phyloP scores from a whole-genome alignment of 164 flowering plant genomes.

The Vitis cinerea region DNA sequence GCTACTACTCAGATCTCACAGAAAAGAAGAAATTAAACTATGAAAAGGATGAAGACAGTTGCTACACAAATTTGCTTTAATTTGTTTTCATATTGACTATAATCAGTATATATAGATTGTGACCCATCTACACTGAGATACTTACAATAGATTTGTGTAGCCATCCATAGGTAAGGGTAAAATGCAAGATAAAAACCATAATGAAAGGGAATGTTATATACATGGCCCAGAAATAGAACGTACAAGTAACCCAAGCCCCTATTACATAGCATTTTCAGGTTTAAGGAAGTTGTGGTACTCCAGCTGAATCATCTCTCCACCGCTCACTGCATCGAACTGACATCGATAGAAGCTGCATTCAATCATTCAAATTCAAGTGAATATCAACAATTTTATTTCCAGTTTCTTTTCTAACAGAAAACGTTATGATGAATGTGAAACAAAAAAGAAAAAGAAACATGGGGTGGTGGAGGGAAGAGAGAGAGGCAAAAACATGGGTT shows the following conservation, averaged over 20 bases:
- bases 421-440: not conserved
- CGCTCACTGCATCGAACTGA: slow-evolving; percentile 56
- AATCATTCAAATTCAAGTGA: slow-evolving; percentile 10
- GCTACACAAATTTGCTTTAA: not conserved
- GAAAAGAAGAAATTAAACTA: not conserved
- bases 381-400: slow-evolving; percentile 1
- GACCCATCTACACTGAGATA: too few species aligned
- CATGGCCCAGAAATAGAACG: not conserved
- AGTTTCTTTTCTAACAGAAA: too few species aligned
- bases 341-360: slow-evolving; percentile 69
- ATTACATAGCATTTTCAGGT: slow-evolving; percentile 47
- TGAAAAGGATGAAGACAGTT: not conserved
- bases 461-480: not conserved
- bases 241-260: not conserved
- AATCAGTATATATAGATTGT: too few species aligned
- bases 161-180: not conserved
- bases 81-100: too few species aligned
- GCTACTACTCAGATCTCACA: too few species aligned
- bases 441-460: not conserved
- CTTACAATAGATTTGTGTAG: too few species aligned
- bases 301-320: slow-evolving; percentile 81
- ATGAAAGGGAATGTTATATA: not conserved
- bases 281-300: slow-evolving; percentile 67
- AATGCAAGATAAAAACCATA: not conserved
- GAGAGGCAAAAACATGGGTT: not conserved